These are phyloP conservation scores for Aspergillus aculeatus DNA, from an alignment of 2,329 filamentous ascomycete genomes.

Conservation along the genomic window DNA sequence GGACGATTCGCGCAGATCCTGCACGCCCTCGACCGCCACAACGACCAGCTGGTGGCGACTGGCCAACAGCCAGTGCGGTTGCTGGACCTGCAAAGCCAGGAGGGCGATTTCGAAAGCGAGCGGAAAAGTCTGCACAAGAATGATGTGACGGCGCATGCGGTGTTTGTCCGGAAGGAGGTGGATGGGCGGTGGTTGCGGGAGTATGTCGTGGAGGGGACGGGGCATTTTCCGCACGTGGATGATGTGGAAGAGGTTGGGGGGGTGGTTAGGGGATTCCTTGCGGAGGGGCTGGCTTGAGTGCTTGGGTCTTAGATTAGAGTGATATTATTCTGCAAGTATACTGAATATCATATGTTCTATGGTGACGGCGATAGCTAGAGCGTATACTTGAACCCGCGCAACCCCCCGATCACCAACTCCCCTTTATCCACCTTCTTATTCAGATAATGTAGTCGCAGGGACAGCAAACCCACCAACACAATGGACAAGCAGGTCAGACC, in stretches of 20 bases:
- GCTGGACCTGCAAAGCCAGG: background rate
- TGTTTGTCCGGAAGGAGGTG: background rate
- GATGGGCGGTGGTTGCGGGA: background rate
- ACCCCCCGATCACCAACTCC: slow-evolving; percentile 34
- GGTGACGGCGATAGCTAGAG: background rate
- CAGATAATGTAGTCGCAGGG: slow-evolving; percentile 28
- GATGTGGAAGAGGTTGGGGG: background rate
- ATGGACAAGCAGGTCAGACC: slow-evolving; percentile 21
- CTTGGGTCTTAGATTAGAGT: too few relatives aligned
- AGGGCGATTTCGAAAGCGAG: background rate
- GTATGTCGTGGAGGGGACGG: background rate
- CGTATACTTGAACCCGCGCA: slow-evolving; percentile 37
- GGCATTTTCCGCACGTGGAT: background rate
- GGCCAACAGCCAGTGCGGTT: background rate
- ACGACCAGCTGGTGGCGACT: background rate
- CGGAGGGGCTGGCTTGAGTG: too few relatives aligned
- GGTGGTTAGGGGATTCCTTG: background rate
- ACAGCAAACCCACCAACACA: slow-evolving; percentile 25
- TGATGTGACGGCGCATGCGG: background rate
- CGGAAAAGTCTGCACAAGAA: background rate
- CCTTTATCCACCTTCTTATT: slow-evolving; percentile 36
- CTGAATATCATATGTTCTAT: too few relatives aligned
- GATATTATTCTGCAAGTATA: too few relatives aligned
- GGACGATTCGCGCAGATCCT: background rate
- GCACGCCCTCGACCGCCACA: background rate